Evolutionary conservation across 805 yeast genomes (phyloP).

Genomic region (Kuraishia hungarica): DNA sequence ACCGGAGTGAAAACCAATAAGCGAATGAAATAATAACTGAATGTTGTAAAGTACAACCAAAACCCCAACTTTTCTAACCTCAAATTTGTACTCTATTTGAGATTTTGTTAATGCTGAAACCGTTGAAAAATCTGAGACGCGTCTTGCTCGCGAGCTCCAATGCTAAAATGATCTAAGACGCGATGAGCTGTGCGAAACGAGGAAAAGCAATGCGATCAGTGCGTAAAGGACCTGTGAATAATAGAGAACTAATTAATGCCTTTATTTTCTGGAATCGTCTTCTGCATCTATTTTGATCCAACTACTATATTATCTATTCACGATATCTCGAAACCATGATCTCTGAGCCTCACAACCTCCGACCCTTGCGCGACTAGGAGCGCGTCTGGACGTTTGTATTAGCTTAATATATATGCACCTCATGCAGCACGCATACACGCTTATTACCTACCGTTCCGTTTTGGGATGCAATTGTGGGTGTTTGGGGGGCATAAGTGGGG

Average conservation of each 20-base stretch:
- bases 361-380: background rate
- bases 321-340: background rate
- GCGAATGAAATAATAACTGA: background rate
- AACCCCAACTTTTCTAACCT: no score
- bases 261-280: no score
- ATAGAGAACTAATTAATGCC: no score
- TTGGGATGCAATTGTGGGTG: background rate
- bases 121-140: background rate
- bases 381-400: background rate
- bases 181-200: background rate
- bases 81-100: no score
- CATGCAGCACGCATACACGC: background rate
- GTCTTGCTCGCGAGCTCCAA: background rate
- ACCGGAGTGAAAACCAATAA: background rate
- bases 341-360: background rate
- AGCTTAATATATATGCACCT: background rate
- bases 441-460: background rate
- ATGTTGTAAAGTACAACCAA: no score
- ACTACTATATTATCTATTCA: background rate
- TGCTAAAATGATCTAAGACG: background rate
- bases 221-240: no score
- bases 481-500: background rate
- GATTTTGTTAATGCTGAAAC: background rate
- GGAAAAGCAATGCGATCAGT: no score
- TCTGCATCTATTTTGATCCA: no score